These are phyloP conservation scores for Balakata baccata DNA, from an alignment of 345 rosid genomes.

Conservation along the genomic window DNA sequence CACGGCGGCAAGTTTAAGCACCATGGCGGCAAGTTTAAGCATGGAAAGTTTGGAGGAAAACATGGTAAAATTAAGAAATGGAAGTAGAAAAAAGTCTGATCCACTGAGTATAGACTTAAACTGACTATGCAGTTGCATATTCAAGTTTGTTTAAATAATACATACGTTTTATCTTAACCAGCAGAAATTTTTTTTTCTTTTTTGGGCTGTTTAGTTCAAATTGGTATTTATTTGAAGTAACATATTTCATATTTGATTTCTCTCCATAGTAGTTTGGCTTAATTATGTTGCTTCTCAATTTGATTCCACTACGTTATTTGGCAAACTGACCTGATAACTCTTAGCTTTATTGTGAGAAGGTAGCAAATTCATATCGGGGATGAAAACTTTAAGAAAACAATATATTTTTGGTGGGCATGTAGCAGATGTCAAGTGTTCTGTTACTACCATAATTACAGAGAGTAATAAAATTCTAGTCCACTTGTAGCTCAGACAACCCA, in stretches of 20 bases:
- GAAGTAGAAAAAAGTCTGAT: slow-evolving; percentile 48
- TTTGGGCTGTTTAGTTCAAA: background rate
- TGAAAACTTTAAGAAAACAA: too few species aligned
- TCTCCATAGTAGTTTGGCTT: background rate
- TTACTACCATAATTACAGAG: too few species aligned
- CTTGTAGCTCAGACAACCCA: too few species aligned
- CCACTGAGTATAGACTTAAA: background rate
- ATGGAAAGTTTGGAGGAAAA: slow-evolving; percentile 63
- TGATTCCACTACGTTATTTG: background rate
- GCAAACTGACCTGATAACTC: background rate
- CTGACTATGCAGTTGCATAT: background rate
- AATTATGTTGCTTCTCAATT: background rate
- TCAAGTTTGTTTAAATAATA: slow-evolving; percentile 7
- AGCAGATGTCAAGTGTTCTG: too few species aligned
- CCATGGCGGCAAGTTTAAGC: slow-evolving; percentile 34
- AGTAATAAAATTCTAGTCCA: too few species aligned
- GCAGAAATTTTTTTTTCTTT: too few species aligned
- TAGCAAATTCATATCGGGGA: too few species aligned
- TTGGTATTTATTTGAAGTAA: background rate
- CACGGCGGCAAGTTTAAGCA: slow-evolving; percentile 78
- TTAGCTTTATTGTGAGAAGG: too few species aligned
- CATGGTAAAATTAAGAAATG: slow-evolving; percentile 82
- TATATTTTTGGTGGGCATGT: too few species aligned
- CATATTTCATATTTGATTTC: background rate
- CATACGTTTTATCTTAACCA: background rate